Evolutionary conservation across 225 moss, liverwort and hornwort species (phyloP).

Genomic region (Polytrichum commune): DNA sequence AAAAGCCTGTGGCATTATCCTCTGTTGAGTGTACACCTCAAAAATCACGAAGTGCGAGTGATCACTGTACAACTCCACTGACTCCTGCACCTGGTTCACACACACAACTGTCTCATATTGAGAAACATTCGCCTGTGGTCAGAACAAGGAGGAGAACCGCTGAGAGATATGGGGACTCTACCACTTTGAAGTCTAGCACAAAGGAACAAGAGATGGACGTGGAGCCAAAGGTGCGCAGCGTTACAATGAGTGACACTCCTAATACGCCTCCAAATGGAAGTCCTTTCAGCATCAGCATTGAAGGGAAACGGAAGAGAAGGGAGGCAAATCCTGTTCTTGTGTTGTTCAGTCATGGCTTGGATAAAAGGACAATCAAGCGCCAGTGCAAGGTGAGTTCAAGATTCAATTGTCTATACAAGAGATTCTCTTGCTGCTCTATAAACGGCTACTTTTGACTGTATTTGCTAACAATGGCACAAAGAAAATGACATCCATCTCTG

Average conservation of each 20-base stretch:
- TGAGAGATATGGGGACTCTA: slow-evolving; percentile 35
- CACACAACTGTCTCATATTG: slow-evolving; percentile 13
- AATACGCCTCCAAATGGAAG: not conserved
- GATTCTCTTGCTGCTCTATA: too few species aligned
- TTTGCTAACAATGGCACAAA: not conserved
- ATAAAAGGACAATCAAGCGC: slow-evolving; percentile 34
- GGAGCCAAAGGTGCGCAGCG: not conserved
- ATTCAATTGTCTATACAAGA: not conserved
- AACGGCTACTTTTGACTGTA: too few species aligned
- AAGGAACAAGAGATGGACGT: not conserved
- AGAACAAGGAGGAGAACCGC: slow-evolving; percentile 34
- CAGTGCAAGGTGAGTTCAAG: slow-evolving; percentile 41
- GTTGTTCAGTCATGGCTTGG: slow-evolving; percentile 53
- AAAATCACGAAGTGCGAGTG: not conserved
- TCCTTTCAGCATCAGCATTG: not conserved
- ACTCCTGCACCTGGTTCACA: slow-evolving; percentile 16
- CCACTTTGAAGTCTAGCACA: not conserved
- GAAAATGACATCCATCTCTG: too few species aligned
- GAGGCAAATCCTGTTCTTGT: slow-evolving; percentile 24
- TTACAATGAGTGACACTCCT: not conserved
- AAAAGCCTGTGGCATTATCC: not conserved
- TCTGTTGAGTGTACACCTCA: not conserved
- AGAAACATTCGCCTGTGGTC: slow-evolving; percentile 11
- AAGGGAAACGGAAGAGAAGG: slow-evolving; percentile 34
- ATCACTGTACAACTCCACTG: not conserved